Base-by-base conservation (phyloP, 805 yeast genomes). In the Yamadazyma kitorensis region DNA sequence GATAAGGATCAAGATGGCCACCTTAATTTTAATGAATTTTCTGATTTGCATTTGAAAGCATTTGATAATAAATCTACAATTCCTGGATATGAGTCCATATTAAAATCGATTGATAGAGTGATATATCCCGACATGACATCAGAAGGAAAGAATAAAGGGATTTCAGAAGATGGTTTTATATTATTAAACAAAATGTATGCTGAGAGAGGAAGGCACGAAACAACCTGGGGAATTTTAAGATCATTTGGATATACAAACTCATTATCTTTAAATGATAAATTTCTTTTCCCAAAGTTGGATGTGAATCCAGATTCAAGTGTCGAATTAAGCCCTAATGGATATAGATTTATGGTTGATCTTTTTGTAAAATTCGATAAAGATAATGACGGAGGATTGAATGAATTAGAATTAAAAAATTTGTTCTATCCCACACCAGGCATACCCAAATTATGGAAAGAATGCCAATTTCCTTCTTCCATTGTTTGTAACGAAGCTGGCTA, bases 351-450 rank as follows among this genome's bases (percentile, higher is more conserved):
- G 36, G 98, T 93, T 6, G 98, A 93, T 50, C 59, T 93, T 27
- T 93, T 93, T 51, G 58, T 91, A 7, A 69, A 85, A 33, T 93
- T 86, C 51, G 99, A 93, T 53, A 82, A 81, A 50, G 98, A 93
- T 55, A 93, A 93, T 50, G 99, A 93, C 55, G 99, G 99, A 21
- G 98, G 98, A 0, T 66, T 93, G 35, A 84, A 80, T 49, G 84
- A 84, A 18, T 56, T 54, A 4, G 99, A 93, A 50, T 61, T 93
- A 24, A 54, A 58, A 3, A 68, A 75, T 3, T 59, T 93, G 31
- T 91, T 93, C 54, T 73, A 75, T 31, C 94, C 96, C 0, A 91
- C 98, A 0, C 97, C 98, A 0, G 98, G 97, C 0, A 70, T 88
- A 1, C 99, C 99, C 0, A 70, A 70, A 37, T 65, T 84, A 6